Evolutionary conservation across 2,329 filamentous ascomycete genomes (phyloP), one percentile per base, ranked within the genome.

Genomic region (Fusarium heterosporum): DNA sequence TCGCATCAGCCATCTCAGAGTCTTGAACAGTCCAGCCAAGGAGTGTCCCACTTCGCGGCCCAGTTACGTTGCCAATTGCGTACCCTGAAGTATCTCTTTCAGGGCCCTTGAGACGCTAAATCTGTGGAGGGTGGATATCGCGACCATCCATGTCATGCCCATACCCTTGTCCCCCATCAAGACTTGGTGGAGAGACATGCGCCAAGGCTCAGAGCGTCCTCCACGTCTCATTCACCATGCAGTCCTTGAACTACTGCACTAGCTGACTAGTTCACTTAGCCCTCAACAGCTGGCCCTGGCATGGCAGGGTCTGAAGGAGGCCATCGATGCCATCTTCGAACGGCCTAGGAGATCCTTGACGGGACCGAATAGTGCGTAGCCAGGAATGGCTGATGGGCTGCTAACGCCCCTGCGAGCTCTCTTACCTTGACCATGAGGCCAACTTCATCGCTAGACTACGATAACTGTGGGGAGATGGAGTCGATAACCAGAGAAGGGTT

Each of bases 401-500:
- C 40, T 41, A 55, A 61, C 46, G 47, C 55, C 49, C 46, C 58
- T 60, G 53, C 51, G 45, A 48, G 41, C 58, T 51, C 49, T 69
- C 51, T 66, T 48, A 61, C 66, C 58, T 64, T 64, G 61, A 61
- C 59, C 69, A 70, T 61, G 61, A 69, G 49, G 57, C 68, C 66
- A 64, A 66, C 64, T 51, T 65, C 59, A 50, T 58, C 39, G 58
- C 40, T 72, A 66, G 59, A 57, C 59, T 50, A 64, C 56, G 69
- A 71, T 65, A 64, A 54, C 40, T 73, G 71, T 72, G 71, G 71
- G 61, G 71, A 72, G 71, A 66, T 68, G 68, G 69, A 66, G 58
- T 66, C 69, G 61, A 73, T 65, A 54, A 61, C 46, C 54, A 60
- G 36, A 69, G 52, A 66, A 64, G 53, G 61, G 56, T 62, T 61